Base-by-base conservation (phyloP, 495 filamentous ascomycete species). In the Endocarpon pusillum region DNA sequence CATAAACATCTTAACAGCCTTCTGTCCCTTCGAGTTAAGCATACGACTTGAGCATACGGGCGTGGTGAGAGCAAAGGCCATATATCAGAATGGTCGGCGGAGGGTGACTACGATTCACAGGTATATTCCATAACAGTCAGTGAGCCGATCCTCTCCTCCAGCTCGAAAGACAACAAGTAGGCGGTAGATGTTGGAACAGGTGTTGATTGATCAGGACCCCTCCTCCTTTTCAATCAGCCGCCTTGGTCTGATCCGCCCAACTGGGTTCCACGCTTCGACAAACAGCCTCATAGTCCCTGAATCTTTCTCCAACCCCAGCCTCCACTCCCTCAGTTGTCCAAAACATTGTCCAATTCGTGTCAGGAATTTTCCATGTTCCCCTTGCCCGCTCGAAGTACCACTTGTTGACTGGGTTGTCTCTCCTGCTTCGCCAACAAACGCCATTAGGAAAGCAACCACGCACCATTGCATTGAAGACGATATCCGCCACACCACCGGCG, bases 391-490 rank as follows among this genome's bases (percentile, higher is more conserved):
- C 87, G 50, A 94, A 94, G 49, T 97, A 91, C 82, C 82, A 91
- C 47, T 87, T 91, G 39, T 91, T 91, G 1, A 89, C 82, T 7
- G 78, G 78, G 46, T 91, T 91, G 45, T 79, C 63, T 49, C 71
- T 75, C 34, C 81, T 61, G 43, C 78, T 84, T 33, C 82, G 62
- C 82, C 82, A 91, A 49, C 74, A 75, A 19, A 87, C 77, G 0
- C 81, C 80, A 11, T 64, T 49, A 1, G 85, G 86, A 44, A 93
- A 92, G 42, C 81, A 86, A 10, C 75, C 67, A 17, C 78, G 73
- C 19, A 93, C 80, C 83, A 99, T 94, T 12, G 83, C 76, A 40
- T 84, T 92, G 55, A 94, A 99, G 3, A 99, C 75, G 15, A 94
- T 73, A 43, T 99, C 89, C 1, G 91, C 87, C 3, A 94, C 85